phyloP scores from a whole-genome alignment of 2,329 filamentous ascomycete genomes.

The Hymenoscyphus fraxineus region DNA sequence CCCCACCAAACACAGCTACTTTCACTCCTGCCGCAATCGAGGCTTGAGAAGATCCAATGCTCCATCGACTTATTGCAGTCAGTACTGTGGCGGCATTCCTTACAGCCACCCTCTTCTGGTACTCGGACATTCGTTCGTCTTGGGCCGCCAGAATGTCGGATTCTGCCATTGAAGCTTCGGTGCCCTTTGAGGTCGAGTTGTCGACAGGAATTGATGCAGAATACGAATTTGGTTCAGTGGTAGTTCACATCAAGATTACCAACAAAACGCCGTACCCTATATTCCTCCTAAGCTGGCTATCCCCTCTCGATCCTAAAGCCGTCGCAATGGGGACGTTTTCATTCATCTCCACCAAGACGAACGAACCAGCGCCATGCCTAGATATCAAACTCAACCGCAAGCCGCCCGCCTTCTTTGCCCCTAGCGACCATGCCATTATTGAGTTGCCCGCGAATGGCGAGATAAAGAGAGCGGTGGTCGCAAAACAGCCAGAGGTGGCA shows the following conservation, averaged over 20 bases:
- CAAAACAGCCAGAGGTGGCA: conserved; percentile 29
- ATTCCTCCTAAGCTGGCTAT: conserved; percentile 38
- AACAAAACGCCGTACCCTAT: conserved; percentile 32
- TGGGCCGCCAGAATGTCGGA: background rate
- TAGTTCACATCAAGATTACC: conserved; percentile 23
- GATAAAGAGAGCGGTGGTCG: conserved; percentile 24
- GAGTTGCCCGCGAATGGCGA: conserved; percentile 31
- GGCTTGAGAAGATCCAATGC: background rate
- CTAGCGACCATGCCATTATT: conserved; percentile 28
- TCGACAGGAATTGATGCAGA: background rate
- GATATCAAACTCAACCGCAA: conserved; percentile 30
- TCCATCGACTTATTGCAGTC: background rate
- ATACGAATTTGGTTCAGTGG: conserved; percentile 8
- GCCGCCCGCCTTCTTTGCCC: conserved; percentile 22
- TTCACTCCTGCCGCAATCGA: background rate
- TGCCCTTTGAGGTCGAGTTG: conserved; percentile 14
- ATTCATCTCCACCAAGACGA: conserved; percentile 25
- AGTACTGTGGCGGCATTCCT: conserved; percentile 4
- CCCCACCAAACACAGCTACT: background rate
- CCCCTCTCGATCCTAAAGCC: conserved; percentile 36
- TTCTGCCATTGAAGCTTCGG: background rate
- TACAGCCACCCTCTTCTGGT: conserved; percentile 2
- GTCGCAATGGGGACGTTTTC: conserved; percentile 34
- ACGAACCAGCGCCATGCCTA: conserved; percentile 17
- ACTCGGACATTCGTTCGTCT: background rate